Evolutionary conservation across 345 rosid species (phyloP).

Genomic region (Salix purpurea): DNA sequence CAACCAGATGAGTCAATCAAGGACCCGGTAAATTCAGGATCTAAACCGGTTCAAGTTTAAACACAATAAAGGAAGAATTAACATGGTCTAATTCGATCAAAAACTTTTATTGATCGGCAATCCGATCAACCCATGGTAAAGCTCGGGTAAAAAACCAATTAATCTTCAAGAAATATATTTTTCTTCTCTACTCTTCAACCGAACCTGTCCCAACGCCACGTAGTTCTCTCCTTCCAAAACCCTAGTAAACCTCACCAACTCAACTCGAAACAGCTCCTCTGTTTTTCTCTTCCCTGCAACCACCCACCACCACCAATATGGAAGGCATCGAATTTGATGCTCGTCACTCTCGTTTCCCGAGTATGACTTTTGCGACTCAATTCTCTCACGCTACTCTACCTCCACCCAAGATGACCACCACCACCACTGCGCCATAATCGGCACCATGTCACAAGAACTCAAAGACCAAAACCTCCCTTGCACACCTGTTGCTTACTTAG

Average conservation of each 20-base stretch:
- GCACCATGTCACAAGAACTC: conserved; percentile 68
- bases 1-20: too few species aligned
- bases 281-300: background rate
- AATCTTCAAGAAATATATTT: too few species aligned
- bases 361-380: conserved; percentile 51
- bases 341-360: background rate
- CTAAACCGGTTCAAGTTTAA: too few species aligned
- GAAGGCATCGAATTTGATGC: conserved; percentile 36
- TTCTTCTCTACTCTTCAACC: too few species aligned
- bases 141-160: too few species aligned
- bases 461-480: conserved; percentile 57
- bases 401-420: conserved; percentile 56
- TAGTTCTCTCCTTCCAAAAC: conserved; percentile 2
- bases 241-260: conserved; percentile 1
- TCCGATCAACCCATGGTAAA: too few species aligned
- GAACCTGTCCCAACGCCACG: too few species aligned
- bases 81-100: too few species aligned
- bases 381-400: conserved; percentile 47
- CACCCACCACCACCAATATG: conserved; percentile 9
- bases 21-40: too few species aligned
- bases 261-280: background rate
- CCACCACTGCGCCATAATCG: conserved; percentile 60
- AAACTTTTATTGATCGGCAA: too few species aligned
- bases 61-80: too few species aligned
- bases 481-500: conserved; percentile 68